These are phyloP conservation scores for Dysphania ambrosioides DNA, from an alignment of 148 eudicot species.

Conservation along the genomic window DNA sequence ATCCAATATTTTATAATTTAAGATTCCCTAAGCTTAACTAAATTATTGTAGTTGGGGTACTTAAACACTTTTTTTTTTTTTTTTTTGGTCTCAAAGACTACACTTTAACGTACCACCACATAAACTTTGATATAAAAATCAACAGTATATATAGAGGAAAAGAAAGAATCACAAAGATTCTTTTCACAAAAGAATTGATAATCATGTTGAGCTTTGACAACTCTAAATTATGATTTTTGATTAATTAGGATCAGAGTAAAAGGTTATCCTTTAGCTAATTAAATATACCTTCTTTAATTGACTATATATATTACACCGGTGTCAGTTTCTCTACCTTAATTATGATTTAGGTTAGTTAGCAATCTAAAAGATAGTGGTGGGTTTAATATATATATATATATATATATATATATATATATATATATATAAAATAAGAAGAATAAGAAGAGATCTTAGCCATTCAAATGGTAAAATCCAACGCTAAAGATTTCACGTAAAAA, in stretches of 20 bases:
- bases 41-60: neutral
- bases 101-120: conserved; percentile 12
- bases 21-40: conserved; percentile 20
- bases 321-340: conserved; percentile 6
- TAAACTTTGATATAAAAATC: neutral
- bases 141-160: neutral
- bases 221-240: neutral
- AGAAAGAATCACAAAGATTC: conserved; percentile 10
- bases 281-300: neutral
- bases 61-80: neutral
- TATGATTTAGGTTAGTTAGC: conserved; percentile 6
- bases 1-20: conserved; percentile 8
- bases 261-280: conserved; percentile 3
- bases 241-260: neutral
- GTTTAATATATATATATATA: too few relatives aligned
- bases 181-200: neutral
- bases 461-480: too few relatives aligned
- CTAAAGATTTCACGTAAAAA: too few relatives aligned
- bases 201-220: conserved; percentile 4
- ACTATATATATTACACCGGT: conserved; percentile 1
- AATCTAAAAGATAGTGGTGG: conserved; percentile 1
- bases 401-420: too few relatives aligned
- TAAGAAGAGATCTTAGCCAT: too few relatives aligned
- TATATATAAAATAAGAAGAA: too few relatives aligned
- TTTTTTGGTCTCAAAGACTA: neutral